Percentiles rank a stretch among this genome's conserved stretches.
These are phyloP conservation scores for Chlorella sp. DNA, from an alignment of 139 green algal species.

Conservation along the genomic window DNA sequence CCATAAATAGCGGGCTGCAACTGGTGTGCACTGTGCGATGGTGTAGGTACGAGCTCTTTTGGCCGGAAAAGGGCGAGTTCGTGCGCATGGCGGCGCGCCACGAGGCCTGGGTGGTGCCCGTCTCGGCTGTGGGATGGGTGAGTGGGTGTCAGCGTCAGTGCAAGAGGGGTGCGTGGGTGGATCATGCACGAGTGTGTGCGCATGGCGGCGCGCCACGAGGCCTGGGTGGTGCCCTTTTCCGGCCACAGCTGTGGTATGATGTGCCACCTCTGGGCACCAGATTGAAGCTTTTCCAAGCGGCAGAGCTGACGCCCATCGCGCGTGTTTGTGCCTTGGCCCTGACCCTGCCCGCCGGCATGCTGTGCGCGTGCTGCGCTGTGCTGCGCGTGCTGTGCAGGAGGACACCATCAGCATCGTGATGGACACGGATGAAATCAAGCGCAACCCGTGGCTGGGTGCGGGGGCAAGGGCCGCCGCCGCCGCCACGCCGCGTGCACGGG, in stretches of 20 bases:
- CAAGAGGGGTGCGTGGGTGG: too few relatives aligned
- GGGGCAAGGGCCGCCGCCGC: too few relatives aligned
- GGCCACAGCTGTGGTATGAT: too few relatives aligned
- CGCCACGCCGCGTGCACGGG: neutral
- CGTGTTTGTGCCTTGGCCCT: too few relatives aligned
- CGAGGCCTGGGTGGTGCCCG: constrained; percentile 21
- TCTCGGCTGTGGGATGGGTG: constrained; percentile 17
- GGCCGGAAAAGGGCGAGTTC: constrained; percentile 60
- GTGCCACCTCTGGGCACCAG: too few relatives aligned
- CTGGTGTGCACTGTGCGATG: too few relatives aligned
- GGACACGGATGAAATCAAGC: constrained; percentile 14
- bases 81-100: constrained; percentile 25
- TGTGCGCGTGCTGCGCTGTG: too few relatives aligned
- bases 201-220: constrained; percentile 22
- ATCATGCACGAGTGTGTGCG: constrained; percentile 29
- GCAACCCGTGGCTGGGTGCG: neutral
- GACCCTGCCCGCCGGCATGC: too few relatives aligned
- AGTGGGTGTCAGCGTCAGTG: too few relatives aligned
- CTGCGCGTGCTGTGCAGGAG: constrained; percentile 13
- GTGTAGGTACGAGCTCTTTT: constrained; percentile 85
- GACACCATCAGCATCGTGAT: constrained; percentile 15
- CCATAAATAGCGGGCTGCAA: too few relatives aligned
- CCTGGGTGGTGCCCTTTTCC: constrained; percentile 24
- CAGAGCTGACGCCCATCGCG: too few relatives aligned
- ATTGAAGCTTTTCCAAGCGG: too few relatives aligned